Percentiles rank a stretch among this genome's conserved stretches.
Conservation (phyloP, 1,139 yeast genomes). For the Yamadazyma taylorii region DNA sequence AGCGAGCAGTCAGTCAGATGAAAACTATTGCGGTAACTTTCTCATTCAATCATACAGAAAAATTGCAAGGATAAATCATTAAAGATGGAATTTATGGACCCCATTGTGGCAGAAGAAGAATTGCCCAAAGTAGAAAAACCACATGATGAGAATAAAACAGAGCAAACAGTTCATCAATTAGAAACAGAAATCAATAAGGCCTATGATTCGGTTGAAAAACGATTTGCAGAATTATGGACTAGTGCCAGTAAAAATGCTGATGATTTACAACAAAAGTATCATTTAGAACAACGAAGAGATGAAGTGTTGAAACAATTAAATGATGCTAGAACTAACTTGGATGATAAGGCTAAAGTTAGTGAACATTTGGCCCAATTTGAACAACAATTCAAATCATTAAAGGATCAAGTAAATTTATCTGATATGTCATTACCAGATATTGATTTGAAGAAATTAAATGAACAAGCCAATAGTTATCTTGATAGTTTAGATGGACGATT, state of each 20-base stretch:
- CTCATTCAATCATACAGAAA: no score
- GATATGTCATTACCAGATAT: constrained; percentile 17
- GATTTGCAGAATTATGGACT: constrained; percentile 41
- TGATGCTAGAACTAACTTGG: constrained; percentile 28
- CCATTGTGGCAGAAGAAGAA: constrained; percentile 24
- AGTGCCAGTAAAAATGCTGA: constrained; percentile 34
- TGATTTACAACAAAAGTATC: constrained; percentile 33
- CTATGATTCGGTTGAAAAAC: constrained; percentile 44
- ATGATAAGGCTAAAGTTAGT: constrained; percentile 24
- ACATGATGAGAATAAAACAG: constrained; percentile 32
- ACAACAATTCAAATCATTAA: constrained; percentile 27
- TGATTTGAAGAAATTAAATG: constrained; percentile 21
- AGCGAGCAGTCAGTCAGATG: no score
- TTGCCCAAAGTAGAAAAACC: constrained; percentile 9
- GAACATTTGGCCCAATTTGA: constrained; percentile 33
- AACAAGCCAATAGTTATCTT: constrained; percentile 56
- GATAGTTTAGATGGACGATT: constrained; percentile 68
- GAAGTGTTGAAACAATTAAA: constrained; percentile 36
- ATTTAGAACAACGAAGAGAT: constrained; percentile 43
- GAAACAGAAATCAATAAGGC: constrained; percentile 57
- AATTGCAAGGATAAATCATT: no score
- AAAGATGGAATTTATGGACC: constrained; percentile 36
- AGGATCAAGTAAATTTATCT: constrained; percentile 10
- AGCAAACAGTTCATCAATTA: constrained; percentile 47
- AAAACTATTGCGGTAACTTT: no score